A percentile compares a stretch with the other conserved stretches of the same genome.
phyloP scores from a whole-genome alignment of 2,329 filamentous ascomycete genomes.

The Dichotomopilus funicola region DNA sequence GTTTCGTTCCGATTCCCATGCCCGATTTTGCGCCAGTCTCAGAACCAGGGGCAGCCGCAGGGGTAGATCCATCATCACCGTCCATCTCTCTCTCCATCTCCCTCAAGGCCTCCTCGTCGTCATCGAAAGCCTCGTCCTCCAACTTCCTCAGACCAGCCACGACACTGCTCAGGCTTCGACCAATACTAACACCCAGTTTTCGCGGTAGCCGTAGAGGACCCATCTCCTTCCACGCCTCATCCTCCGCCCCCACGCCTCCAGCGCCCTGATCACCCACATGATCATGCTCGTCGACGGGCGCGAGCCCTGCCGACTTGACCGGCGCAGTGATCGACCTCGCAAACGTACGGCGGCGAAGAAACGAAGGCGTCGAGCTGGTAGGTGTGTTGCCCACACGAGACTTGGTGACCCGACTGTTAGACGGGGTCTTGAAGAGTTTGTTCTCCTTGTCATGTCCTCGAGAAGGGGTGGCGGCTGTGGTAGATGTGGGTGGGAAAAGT shows the following conservation, averaged over 20 bases:
- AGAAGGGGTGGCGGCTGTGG: slow-evolving; percentile 39
- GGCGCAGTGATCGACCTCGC: slow-evolving; percentile 23
- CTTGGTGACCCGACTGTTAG: slow-evolving; percentile 33
- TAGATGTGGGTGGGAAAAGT: slow-evolving; percentile 6
- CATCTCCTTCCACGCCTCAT: slow-evolving; percentile 26
- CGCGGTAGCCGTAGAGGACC: slow-evolving; percentile 48
- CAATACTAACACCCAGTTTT: slow-evolving; percentile 37
- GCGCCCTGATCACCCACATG: slow-evolving; percentile 42
- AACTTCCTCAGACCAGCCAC: slow-evolving; percentile 64
- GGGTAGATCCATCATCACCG: background rate
- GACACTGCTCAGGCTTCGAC: slow-evolving; percentile 62
- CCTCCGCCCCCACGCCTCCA: slow-evolving; percentile 20
- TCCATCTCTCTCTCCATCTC: slow-evolving; percentile 42
- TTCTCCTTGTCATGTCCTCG: background rate
- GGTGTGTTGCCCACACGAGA: slow-evolving; percentile 24
- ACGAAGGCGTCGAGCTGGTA: slow-evolving; percentile 32
- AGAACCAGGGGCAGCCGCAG: background rate
- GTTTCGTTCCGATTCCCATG: background rate
- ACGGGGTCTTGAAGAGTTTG: slow-evolving; percentile 9
- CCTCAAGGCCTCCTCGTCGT: slow-evolving; percentile 67
- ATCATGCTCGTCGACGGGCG: slow-evolving; percentile 28
- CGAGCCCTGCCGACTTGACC: slow-evolving; percentile 41
- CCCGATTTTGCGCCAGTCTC: slow-evolving; percentile 6
- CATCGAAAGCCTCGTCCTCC: slow-evolving; percentile 63
- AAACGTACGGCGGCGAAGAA: slow-evolving; percentile 25